Evolutionary conservation across 768 basidiomycete genomes (phyloP).

Genomic region (Udeniomyces megalosporus): DNA sequence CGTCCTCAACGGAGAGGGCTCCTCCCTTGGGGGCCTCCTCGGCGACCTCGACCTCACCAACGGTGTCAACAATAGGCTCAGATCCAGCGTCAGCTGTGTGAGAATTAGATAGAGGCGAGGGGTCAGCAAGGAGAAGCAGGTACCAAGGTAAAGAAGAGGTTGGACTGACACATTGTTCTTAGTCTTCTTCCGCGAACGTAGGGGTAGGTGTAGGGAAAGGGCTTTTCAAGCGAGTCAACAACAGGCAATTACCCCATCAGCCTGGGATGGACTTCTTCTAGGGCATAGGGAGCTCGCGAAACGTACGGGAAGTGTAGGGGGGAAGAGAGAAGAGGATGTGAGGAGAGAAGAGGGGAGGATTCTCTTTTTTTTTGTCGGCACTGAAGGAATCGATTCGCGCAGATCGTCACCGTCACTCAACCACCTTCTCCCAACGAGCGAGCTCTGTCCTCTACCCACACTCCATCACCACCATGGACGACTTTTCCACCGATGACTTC

Average conservation of each 20-base stretch:
- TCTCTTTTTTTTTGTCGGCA: no score
- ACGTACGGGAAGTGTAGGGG: background rate
- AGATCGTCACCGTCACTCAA: background rate
- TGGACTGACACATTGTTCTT: conserved; percentile 4
- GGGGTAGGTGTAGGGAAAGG: background rate
- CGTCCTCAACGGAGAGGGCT: conserved; percentile 88
- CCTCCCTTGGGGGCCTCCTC: conserved; percentile 75
- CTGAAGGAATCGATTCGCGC: background rate
- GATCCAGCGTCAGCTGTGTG: conserved; percentile 29
- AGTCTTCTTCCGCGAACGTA: conserved; percentile 15
- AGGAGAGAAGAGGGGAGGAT: no score
- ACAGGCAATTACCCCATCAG: background rate
- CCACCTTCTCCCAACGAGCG: background rate
- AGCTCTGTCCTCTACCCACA: background rate
- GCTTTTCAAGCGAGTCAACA: background rate
- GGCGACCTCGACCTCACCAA: conserved; percentile 56
- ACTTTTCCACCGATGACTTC: conserved; percentile 15
- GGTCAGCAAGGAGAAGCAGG: background rate
- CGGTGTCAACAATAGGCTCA: conserved; percentile 28
- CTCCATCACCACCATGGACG: background rate
- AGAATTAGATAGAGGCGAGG: background rate
- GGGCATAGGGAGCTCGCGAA: background rate
- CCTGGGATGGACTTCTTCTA: background rate
- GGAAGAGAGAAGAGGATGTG: background rate
- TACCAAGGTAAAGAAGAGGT: background rate